Conservation (phyloP, 2,329 filamentous ascomycete genomes). For the Fusarium sp. region DNA sequence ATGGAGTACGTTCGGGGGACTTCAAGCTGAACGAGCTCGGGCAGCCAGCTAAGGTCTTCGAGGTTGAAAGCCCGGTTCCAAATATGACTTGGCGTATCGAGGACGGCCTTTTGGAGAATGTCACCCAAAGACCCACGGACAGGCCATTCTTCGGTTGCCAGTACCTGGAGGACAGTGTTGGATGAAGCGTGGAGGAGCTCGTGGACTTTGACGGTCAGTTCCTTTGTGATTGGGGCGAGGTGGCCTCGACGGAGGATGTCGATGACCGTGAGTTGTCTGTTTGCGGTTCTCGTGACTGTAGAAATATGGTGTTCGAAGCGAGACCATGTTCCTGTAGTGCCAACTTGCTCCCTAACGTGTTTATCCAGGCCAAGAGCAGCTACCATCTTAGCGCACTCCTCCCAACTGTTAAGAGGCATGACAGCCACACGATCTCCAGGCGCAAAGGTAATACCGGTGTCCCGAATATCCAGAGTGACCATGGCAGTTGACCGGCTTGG, state of each 20-base stretch:
- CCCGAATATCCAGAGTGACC: constrained; percentile 61
- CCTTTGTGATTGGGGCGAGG: constrained; percentile 60
- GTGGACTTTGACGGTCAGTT: constrained; percentile 59
- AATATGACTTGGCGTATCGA: constrained; percentile 57
- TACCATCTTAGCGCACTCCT: constrained; percentile 63
- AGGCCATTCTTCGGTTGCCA: constrained; percentile 61
- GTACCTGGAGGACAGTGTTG: constrained; percentile 57
- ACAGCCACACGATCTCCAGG: constrained; percentile 63
- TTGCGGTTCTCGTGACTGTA: constrained; percentile 44
- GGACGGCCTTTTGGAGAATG: constrained; percentile 57
- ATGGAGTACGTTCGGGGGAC: constrained; percentile 64
- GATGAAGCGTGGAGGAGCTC: constrained; percentile 59
- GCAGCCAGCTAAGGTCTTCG: constrained; percentile 55
- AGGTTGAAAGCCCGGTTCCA: constrained; percentile 62
- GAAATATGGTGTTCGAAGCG: constrained; percentile 59
- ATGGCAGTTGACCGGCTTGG: constrained; percentile 56
- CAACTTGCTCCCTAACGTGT: constrained; percentile 54
- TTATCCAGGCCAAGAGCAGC: constrained; percentile 59
- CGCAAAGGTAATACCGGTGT: constrained; percentile 63
- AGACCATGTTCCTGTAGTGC: constrained; percentile 53
- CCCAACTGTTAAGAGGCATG: constrained; percentile 65
- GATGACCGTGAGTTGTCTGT: constrained; percentile 52
- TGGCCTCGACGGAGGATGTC: constrained; percentile 62
- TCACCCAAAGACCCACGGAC: constrained; percentile 61
- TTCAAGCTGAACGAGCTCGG: constrained; percentile 57